Percentiles rank a stretch among this genome's conserved stretches.
Evolutionary conservation across 2,329 filamentous ascomycete species (phyloP).

Genomic region (Nemania abortiva): DNA sequence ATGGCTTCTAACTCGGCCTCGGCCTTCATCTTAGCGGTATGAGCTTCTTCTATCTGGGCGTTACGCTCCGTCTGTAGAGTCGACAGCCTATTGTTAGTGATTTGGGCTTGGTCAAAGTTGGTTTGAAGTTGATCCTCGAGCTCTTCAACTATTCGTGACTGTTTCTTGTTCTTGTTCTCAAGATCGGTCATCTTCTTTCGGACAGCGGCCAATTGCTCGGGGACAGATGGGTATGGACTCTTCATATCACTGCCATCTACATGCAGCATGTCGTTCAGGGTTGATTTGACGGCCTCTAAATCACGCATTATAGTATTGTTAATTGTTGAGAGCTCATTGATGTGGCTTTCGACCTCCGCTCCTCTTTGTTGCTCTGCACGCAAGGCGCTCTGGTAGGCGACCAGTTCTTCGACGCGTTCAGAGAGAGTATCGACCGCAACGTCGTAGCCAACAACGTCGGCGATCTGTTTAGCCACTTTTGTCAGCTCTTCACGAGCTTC

Average conservation of each 20-base stretch:
- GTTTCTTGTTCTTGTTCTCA: slow-evolving; percentile 84
- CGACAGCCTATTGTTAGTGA: slow-evolving; percentile 86
- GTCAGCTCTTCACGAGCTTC: slow-evolving; percentile 75
- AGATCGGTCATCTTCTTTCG: slow-evolving; percentile 74
- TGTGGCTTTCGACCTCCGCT: slow-evolving; percentile 66
- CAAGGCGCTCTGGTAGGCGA: slow-evolving; percentile 71
- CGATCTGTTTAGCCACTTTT: slow-evolving; percentile 73
- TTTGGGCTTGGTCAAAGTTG: slow-evolving; percentile 94
- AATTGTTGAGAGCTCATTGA: slow-evolving; percentile 67
- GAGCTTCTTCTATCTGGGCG: slow-evolving; percentile 82
- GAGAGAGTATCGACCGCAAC: slow-evolving; percentile 76
- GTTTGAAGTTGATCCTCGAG: slow-evolving; percentile 95
- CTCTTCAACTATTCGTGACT: slow-evolving; percentile 90
- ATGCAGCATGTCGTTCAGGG: slow-evolving; percentile 66
- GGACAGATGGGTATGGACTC: slow-evolving; percentile 61
- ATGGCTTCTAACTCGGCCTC: slow-evolving; percentile 77
- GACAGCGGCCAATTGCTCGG: slow-evolving; percentile 70
- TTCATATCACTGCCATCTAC: slow-evolving; percentile 60
- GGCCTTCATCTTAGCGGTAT: slow-evolving; percentile 70
- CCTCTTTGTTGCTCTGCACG: slow-evolving; percentile 69
- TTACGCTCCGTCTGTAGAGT: slow-evolving; percentile 81
- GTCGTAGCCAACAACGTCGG: slow-evolving; percentile 70
- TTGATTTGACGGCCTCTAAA: slow-evolving; percentile 70
- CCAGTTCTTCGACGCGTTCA: slow-evolving; percentile 69
- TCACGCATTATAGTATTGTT: slow-evolving; percentile 72